Evolutionary conservation across 768 basidiomycete genomes (phyloP).

Genomic region (Kwoniella pini): DNA sequence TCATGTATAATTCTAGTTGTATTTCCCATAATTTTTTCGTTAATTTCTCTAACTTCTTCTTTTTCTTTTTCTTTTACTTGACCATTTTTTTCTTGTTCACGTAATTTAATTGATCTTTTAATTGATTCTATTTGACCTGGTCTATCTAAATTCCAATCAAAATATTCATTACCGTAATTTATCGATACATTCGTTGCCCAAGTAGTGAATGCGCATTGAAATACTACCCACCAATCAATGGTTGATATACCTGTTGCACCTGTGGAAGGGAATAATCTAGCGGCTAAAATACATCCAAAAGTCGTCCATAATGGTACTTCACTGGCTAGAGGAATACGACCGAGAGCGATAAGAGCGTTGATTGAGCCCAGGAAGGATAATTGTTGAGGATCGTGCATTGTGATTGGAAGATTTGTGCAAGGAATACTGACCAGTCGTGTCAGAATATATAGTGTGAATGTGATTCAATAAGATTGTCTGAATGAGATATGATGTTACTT

Average conservation of each 20-base stretch:
- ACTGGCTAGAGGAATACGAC: slow-evolving; percentile 34
- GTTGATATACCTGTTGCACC: not conserved
- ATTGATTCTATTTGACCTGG: slow-evolving; percentile 22
- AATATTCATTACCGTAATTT: slow-evolving; percentile 42
- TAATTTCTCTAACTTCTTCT: slow-evolving; percentile 16
- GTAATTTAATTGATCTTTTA: slow-evolving; percentile 4
- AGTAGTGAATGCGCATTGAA: slow-evolving; percentile 29
- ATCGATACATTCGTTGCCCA: slow-evolving; percentile 42
- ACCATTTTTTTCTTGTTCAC: not conserved
- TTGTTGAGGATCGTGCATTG: slow-evolving; percentile 33
- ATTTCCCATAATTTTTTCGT: slow-evolving; percentile 38
- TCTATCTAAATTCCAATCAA: slow-evolving; percentile 37
- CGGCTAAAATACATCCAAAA: slow-evolving; percentile 31
- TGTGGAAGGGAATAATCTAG: slow-evolving; percentile 20
- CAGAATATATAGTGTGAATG: too few relatives aligned
- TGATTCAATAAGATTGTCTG: too few relatives aligned
- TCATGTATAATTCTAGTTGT: slow-evolving; percentile 39
- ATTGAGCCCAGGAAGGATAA: slow-evolving; percentile 21
- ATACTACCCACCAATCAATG: slow-evolving; percentile 25
- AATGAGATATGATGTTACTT: too few relatives aligned
- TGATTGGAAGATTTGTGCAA: not conserved
- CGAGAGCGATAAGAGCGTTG: slow-evolving; percentile 31
- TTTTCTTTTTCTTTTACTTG: not conserved
- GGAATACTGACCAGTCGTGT: too few relatives aligned
- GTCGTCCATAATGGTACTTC: slow-evolving; percentile 33